These are phyloP conservation scores for Pleurotus tuoliensis DNA, from an alignment of 768 basidiomycete genomes.

Conservation along the genomic window DNA sequence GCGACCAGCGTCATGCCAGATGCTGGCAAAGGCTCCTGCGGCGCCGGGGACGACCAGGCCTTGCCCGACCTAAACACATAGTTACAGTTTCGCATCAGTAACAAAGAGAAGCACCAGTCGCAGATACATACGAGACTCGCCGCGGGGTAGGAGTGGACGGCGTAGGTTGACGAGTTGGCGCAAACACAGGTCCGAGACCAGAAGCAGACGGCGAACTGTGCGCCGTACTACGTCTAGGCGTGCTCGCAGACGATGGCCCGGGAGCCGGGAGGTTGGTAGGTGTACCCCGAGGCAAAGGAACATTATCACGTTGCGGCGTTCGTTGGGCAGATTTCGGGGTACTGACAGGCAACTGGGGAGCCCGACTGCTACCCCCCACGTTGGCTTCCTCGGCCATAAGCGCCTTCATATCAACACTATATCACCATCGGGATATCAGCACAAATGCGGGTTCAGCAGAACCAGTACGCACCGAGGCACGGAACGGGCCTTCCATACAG, in stretches of 20 bases:
- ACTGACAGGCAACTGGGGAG: not conserved
- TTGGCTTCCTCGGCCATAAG: conserved; percentile 73
- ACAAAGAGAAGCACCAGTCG: not conserved
- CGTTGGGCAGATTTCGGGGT: conserved; percentile 8
- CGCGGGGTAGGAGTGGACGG: conserved; percentile 25
- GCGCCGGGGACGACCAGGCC: conserved; percentile 64
- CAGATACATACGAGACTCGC: conserved; percentile 46
- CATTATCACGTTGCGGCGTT: conserved; percentile 12
- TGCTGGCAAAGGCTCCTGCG: conserved; percentile 36
- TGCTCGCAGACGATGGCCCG: not conserved
- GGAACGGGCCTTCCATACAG: conserved; percentile 47
- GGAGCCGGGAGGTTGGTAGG: not conserved
- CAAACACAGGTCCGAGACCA: conserved; percentile 61
- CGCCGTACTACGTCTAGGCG: not conserved
- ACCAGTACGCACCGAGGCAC: conserved; percentile 44
- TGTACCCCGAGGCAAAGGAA: conserved; percentile 5
- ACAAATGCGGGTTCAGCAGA: conserved; percentile 7
- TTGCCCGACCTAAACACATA: conserved; percentile 32
- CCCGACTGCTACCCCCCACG: not conserved
- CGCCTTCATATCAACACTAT: conserved; percentile 76
- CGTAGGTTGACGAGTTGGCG: conserved; percentile 47
- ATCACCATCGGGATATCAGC: conserved; percentile 8
- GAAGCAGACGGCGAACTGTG: conserved; percentile 13
- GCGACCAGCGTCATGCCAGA: conserved; percentile 65
- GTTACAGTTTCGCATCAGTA: not conserved